Conservation (phyloP, 495 filamentous ascomycete genomes). For the Aspergillus nanangensis region DNA sequence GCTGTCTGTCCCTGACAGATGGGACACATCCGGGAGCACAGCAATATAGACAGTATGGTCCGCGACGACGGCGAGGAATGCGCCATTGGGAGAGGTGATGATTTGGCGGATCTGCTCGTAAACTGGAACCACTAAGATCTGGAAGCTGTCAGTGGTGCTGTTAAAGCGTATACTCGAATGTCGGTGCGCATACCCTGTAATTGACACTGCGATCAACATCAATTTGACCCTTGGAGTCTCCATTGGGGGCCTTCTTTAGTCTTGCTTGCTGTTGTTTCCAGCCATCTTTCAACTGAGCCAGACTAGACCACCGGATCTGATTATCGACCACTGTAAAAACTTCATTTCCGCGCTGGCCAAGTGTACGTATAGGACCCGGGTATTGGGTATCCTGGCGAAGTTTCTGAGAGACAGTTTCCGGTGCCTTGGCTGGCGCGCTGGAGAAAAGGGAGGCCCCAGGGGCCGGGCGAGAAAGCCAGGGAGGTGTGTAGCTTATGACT, state of each 20-base stretch:
- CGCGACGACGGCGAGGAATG: constrained; percentile 77
- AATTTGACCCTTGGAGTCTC: constrained; percentile 3
- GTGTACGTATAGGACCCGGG: constrained; percentile 58
- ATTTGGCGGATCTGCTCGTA: constrained; percentile 75
- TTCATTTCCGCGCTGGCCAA: constrained; percentile 72
- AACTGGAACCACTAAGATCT: constrained; percentile 69
- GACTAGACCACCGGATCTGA: constrained; percentile 81
- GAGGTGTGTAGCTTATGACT: constrained; percentile 73
- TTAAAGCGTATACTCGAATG: neutral
- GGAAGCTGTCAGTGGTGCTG: constrained; percentile 7
- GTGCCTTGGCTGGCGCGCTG: constrained; percentile 28
- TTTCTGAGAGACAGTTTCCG: constrained; percentile 26
- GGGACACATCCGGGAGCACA: constrained; percentile 69
- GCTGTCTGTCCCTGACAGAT: constrained; percentile 59
- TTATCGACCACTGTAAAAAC: constrained; percentile 80
- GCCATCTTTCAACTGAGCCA: constrained; percentile 68
- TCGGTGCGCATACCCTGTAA: constrained; percentile 29
- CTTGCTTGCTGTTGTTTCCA: constrained; percentile 51
- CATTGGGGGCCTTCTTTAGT: constrained; percentile 28
- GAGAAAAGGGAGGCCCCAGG: constrained; percentile 71
- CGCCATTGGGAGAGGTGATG: constrained; percentile 71
- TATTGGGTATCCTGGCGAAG: constrained; percentile 32
- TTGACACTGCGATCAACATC: constrained; percentile 9
- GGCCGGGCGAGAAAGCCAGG: constrained; percentile 73
- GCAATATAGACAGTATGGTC: constrained; percentile 80